Base-by-base conservation (phyloP, 1,284 basidiomycete species). In the Phenoliferia sp. region DNA sequence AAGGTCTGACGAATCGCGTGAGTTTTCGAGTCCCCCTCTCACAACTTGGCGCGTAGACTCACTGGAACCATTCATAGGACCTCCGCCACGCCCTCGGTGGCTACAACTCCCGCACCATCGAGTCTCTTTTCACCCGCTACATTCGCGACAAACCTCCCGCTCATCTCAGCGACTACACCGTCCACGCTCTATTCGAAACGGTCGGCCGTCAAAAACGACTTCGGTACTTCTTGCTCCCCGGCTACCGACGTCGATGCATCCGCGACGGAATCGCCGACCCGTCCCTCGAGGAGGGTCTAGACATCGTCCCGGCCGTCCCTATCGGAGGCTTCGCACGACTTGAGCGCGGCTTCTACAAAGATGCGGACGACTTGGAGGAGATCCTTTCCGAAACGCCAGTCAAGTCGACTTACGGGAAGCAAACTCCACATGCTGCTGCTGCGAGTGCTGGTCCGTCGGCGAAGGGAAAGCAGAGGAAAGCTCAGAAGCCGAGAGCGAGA, bases 181-280 rank as follows among this genome's bases (percentile, higher is more conserved):
- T 89, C 61, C 83, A 84, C 22, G 85, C 85, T 59, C 76, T 90
- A 32, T 85, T 87, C 81, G 91, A 92, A 77, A 89, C 85, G 0
- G 82, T 83, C 72, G 90, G 90, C 5, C 85, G 90, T 56, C 89
- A 93, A 79, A 86, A 89, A 36, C 85, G 89, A 26, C 86, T 89
- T 78, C 83, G 89, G 69, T 91, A 89, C 77, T 91, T 86, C 79
- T 90, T 88, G 3, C 36, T 67, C 9, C 61, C 54, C 3, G 75
- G 69, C 5, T 76, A 74, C 66, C 59, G 70, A 31, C 39, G 61
- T 33, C 63, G 64, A 52, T 73, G 69, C 62, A 61, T 22, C 22
- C 63, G 59, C 16, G 69, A 69, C 54, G 63, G 71, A 0, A 61
- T 71, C 9, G 57, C 60, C 2, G 67, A 69, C 44, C 61, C 63